Conservation (phyloP, 106 monocot species). For the Dendrobium officinale region DNA sequence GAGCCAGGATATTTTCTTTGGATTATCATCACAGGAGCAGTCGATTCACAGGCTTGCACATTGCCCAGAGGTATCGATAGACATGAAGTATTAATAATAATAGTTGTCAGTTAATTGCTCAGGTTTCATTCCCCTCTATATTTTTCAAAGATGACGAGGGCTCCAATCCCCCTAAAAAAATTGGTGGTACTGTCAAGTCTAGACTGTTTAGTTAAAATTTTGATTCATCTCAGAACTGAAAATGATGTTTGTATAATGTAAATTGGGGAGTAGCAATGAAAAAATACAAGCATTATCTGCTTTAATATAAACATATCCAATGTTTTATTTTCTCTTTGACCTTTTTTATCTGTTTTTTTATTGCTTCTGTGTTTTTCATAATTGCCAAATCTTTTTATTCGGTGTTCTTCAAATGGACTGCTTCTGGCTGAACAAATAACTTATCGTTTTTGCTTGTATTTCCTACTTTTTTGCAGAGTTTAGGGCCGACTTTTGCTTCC, state of each 20-base stretch:
- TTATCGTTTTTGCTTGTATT: background rate
- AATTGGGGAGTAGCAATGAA: background rate
- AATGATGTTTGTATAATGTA: no score
- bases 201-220: no score
- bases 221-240: no score
- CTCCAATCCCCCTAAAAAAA: no score
- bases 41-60: conserved; percentile 36
- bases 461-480: conserved; percentile 31
- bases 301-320: no score
- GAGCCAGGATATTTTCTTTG: conserved; percentile 52
- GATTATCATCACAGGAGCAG: conserved; percentile 39
- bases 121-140: no score
- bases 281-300: background rate
- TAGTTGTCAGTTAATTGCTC: no score
- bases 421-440: background rate
- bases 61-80: conserved; percentile 37
- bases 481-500: conserved; percentile 28
- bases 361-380: background rate
- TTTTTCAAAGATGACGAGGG: no score
- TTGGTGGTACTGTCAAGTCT: no score
- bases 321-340: background rate
- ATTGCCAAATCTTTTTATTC: background rate
- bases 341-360: background rate
- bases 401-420: background rate
- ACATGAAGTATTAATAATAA: no score